phyloP scores from a whole-genome alignment of 768 basidiomycete genomes.

The Rhodotorula kratochvilovae region DNA sequence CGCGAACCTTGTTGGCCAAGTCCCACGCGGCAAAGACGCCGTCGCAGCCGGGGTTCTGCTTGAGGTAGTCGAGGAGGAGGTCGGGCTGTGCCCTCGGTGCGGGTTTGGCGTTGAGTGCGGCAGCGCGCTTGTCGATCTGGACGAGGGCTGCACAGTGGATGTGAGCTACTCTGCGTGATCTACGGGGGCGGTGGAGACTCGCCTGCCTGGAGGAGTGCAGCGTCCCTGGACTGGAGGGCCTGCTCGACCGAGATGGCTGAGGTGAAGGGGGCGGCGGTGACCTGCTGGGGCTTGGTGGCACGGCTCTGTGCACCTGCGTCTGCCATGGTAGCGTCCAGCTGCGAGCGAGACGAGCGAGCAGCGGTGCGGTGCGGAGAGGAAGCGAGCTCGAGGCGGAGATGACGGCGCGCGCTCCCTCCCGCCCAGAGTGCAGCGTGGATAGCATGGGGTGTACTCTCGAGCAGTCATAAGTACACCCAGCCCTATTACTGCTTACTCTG shows the following conservation, averaged over 20 bases:
- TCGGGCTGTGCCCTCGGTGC: slow-evolving; percentile 16
- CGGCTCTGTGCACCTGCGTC: not conserved
- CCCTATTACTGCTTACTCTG: too few relatives aligned
- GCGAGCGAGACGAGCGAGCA: not conserved
- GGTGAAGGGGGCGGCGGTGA: slow-evolving; percentile 20
- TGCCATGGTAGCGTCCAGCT: not conserved
- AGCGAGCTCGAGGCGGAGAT: too few relatives aligned
- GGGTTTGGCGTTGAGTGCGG: slow-evolving; percentile 19
- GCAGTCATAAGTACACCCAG: too few relatives aligned
- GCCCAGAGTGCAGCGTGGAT: too few relatives aligned
- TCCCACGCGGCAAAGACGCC: slow-evolving; percentile 37
- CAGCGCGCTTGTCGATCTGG: slow-evolving; percentile 33
- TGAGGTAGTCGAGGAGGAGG: slow-evolving; percentile 35
- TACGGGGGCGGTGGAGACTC: not conserved
- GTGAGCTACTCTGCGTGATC: too few relatives aligned
- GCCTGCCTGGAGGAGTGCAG: slow-evolving; percentile 13
- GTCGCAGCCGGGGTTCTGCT: slow-evolving; percentile 22
- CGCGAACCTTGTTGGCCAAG: slow-evolving; percentile 33
- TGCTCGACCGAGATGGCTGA: slow-evolving; percentile 13
- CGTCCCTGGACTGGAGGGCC: slow-evolving; percentile 22
- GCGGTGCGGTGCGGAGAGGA: too few relatives aligned
- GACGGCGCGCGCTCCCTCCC: too few relatives aligned
- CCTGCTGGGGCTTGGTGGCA: not conserved
- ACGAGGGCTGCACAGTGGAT: slow-evolving; percentile 19
- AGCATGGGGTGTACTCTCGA: too few relatives aligned